Conservation (phyloP, 2,329 filamentous ascomycete species). For the Septoria petroselini region DNA sequence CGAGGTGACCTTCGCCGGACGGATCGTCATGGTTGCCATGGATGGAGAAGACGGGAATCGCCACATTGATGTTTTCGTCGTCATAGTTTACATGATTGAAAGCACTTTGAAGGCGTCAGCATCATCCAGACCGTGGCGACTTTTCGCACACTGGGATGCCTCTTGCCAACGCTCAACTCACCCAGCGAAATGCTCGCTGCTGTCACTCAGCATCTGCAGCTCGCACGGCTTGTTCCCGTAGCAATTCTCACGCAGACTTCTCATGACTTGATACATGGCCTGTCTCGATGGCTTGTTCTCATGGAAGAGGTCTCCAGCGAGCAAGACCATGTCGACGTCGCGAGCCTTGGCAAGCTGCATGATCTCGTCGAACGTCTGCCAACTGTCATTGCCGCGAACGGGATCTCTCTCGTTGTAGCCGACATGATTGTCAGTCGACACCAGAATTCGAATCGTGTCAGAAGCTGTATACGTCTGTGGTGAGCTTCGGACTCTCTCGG, state of each 20-base stretch:
- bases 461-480: constrained; percentile 45
- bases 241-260: constrained; percentile 87
- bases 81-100: constrained; percentile 98
- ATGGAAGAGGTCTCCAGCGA: constrained; percentile 93
- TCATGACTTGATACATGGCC: constrained; percentile 96
- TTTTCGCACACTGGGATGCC: no score
- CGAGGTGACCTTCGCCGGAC: constrained; percentile 89
- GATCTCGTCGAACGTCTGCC: constrained; percentile 92
- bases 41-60: constrained; percentile 96
- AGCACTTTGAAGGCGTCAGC: constrained; percentile 45
- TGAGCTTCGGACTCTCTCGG: constrained; percentile 10
- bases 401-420: constrained; percentile 92
- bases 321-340: constrained; percentile 96
- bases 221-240: constrained; percentile 93
- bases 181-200: constrained; percentile 74
- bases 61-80: constrained; percentile 93
- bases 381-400: constrained; percentile 94
- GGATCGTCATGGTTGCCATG: constrained; percentile 98
- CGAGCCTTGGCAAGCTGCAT: constrained; percentile 81
- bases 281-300: constrained; percentile 97
- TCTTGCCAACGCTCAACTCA: constrained; percentile 18
- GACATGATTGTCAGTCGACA: constrained; percentile 97
- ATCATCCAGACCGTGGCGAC: no score
- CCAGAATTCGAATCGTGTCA: constrained; percentile 89
- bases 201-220: constrained; percentile 90